phyloP scores from a whole-genome alignment of 139 green algal species.

The Bryopsis sp. region DNA sequence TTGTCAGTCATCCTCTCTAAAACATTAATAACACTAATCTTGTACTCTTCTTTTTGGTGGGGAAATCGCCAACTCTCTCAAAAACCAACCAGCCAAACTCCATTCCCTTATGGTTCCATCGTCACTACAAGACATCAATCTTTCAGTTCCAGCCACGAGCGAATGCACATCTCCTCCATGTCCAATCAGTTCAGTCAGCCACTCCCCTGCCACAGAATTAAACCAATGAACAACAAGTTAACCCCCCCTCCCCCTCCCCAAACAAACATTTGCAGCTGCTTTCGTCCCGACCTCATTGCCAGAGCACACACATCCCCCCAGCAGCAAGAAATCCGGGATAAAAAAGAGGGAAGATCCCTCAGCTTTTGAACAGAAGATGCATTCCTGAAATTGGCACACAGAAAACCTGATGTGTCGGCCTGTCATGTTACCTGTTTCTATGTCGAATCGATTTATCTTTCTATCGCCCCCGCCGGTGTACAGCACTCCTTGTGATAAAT shows the following conservation, averaged over 20 bases:
- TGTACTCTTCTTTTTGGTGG: no score
- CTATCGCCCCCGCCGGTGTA: neutral
- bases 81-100: neutral
- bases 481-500: neutral
- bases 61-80: neutral
- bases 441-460: neutral
- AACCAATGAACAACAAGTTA: neutral
- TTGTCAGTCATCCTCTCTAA: no score
- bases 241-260: neutral
- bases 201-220: no score
- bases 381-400: neutral
- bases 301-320: neutral
- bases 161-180: neutral
- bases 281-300: neutral
- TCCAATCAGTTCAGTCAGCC: neutral
- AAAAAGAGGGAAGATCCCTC: neutral
- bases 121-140: neutral
- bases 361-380: neutral
- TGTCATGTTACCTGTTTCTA: neutral
- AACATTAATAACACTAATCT: no score
- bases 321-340: neutral
- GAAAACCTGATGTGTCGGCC: no score
- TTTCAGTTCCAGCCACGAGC: neutral
- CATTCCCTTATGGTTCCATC: conserved; percentile 1
- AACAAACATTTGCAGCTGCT: neutral